These are phyloP conservation scores for Pterocarpus santalinus DNA, from an alignment of 306 rosid species.

Conservation along the genomic window DNA sequence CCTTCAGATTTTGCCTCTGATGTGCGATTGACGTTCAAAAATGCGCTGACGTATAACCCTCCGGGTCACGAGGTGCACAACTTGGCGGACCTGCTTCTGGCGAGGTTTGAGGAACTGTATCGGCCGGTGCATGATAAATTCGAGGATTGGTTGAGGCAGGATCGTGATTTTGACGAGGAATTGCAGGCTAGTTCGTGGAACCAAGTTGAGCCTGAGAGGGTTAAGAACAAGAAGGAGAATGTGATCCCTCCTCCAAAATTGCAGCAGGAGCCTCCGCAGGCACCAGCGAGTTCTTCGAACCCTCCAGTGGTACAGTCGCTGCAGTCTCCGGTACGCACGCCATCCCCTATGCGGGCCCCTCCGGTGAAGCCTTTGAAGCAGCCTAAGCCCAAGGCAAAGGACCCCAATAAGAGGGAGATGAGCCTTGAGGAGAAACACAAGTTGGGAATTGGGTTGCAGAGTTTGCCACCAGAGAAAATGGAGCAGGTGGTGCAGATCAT, in stretches of 20 bases:
- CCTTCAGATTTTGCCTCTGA: slow-evolving; percentile 76
- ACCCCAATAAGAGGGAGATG: slow-evolving; percentile 94
- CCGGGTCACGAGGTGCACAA: slow-evolving; percentile 74
- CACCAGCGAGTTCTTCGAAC: slow-evolving; percentile 66
- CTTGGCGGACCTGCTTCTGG: slow-evolving; percentile 72
- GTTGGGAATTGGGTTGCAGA: slow-evolving; percentile 88
- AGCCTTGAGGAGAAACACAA: slow-evolving; percentile 90
- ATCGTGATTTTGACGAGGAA: slow-evolving; percentile 70
- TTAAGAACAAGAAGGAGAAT: slow-evolving; percentile 49
- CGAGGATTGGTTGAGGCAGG: slow-evolving; percentile 50
- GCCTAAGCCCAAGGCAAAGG: slow-evolving; percentile 96
- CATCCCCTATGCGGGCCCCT: slow-evolving; percentile 68
- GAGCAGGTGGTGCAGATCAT: slow-evolving; percentile 95
- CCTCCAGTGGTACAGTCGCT: slow-evolving; percentile 65
- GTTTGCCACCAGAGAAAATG: slow-evolving; percentile 92
- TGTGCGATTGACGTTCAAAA: slow-evolving; percentile 82
- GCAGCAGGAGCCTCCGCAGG: slow-evolving; percentile 41
- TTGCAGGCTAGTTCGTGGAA: slow-evolving; percentile 90
- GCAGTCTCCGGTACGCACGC: slow-evolving; percentile 59
- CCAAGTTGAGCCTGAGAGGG: slow-evolving; percentile 68
- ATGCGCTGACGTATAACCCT: slow-evolving; percentile 87
- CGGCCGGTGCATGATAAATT: slow-evolving; percentile 62
- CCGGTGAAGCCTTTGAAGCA: slow-evolving; percentile 79
- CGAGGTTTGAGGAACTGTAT: slow-evolving; percentile 72
- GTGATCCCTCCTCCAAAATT: slow-evolving; percentile 30